Evolutionary conservation across 116 monocot genomes (phyloP).

Genomic region (Zostera marina): DNA sequence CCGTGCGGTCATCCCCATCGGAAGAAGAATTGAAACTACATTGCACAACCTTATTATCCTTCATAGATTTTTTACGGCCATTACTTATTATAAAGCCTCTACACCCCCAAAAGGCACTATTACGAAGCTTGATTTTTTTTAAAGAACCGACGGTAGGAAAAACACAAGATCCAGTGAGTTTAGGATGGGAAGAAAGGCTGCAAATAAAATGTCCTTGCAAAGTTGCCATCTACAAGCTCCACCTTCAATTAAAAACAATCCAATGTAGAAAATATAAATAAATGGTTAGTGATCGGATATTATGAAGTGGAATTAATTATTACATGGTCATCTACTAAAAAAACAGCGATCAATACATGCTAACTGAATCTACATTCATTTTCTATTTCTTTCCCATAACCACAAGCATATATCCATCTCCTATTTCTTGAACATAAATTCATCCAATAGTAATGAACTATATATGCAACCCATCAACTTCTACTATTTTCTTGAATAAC

Average conservation of each 20-base stretch:
- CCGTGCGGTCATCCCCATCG: conserved; percentile 57
- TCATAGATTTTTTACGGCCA: background rate
- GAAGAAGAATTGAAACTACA: conserved; percentile 70
- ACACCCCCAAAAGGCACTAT: conserved; percentile 27
- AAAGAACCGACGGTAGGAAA: background rate
- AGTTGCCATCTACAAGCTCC: conserved; percentile 30
- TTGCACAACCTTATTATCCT: conserved; percentile 11
- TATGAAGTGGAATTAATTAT: background rate
- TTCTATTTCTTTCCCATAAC: background rate
- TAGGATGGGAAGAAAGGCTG: conserved; percentile 16
- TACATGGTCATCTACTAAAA: background rate
- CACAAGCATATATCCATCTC: background rate
- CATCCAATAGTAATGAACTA: too few relatives aligned
- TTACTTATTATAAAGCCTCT: conserved; percentile 14
- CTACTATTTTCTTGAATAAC: too few relatives aligned
- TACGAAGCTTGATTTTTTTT: conserved; percentile 12
- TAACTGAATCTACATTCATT: background rate
- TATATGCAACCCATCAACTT: too few relatives aligned
- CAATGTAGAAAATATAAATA: background rate
- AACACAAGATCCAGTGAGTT: conserved; percentile 6
- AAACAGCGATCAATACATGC: background rate
- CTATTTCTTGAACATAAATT: background rate
- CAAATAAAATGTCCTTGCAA: conserved; percentile 57
- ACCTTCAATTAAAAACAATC: background rate
- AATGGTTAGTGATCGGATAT: background rate